Evolutionary conservation across 2,329 filamentous ascomycete genomes (phyloP), one percentile per base, ranked within the genome.

Genomic region (Corniculantispora saksenae): DNA sequence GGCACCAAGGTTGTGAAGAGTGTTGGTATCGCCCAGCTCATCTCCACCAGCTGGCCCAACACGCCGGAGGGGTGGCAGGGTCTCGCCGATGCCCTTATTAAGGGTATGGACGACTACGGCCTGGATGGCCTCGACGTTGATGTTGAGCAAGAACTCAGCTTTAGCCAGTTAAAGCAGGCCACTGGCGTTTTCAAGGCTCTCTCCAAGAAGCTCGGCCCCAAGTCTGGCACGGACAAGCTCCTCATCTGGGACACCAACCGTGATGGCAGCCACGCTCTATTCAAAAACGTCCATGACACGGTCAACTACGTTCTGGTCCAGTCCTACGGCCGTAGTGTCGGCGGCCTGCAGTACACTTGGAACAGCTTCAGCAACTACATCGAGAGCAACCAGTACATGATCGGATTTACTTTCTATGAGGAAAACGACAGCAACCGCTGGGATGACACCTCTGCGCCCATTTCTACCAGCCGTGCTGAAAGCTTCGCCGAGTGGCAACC

Each of bases 361-460:
- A 55, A 61, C 53, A 38, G 51, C 1, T 65, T 55, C 58, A 65
- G 25, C n/a, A 7, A 27, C n/a, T 61, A 61, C 51, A 50, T 65
- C 9, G 29, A 38, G 1, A 57, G 57, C 63, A 65, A 57, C 25
- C 57, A 65, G 53, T 65, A 65, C 43, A 40, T 65, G 1, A 57
- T 65, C 29, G 63, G 63, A 7, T 65, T 65, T n/a, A 57, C 58
- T 25, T 65, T 65, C 23, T 65, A 65, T 15, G 63, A 65, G 32
- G 63, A 65, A 51, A 54, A 53, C 12, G 63, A 58, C 15, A 27
- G 29, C 6, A 40, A 56, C 17, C n/a, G n/a, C n/a, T 65, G 63
- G 63, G 57, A 17, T 32, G 63, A 65, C 35, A 55, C 57, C 40
- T 61, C n/a, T 7, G 27, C 50, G n/a, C 63, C 63, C 29, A 57